Evolutionary conservation across 306 rosid species (phyloP), one percentile per base, ranked within the genome.

Genomic region (Cicer yamashitae): DNA sequence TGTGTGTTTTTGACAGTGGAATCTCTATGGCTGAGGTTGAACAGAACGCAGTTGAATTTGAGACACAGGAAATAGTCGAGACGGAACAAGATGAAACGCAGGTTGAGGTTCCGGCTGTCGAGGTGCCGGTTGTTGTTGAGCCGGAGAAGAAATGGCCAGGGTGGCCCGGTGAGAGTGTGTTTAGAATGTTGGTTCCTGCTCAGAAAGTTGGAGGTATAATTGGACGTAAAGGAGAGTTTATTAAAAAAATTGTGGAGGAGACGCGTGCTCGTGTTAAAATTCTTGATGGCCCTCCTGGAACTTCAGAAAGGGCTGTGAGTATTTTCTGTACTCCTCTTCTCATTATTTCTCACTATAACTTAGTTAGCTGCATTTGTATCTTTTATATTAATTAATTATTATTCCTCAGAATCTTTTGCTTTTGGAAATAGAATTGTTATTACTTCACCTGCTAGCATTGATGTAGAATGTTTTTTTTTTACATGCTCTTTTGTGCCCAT

Each of bases 161-260:
- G 67, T 96, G 97, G 99, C 99, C 99, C 0, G 99, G 98, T 7
- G 99, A 96, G 86, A 92, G 92, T 72, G 98, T 96, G 80, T 96
- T 92, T 54, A 86, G 99, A 67, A 92, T 96, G 99, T 71, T 96
- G 78, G 99, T 96, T 74, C 99, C 98, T 30, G 96, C 96, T 0
- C 97, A 92, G 70, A 92, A 92, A 83, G 98, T 96, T 82, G 98
- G 99, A 17, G 90, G 99, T 75, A 92, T 96, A 80, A 96, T 96
- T 82, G 99, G 99, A 40, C 97, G 99, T 20, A 96, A 89, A 64
- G 99, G 98, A 66, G 99, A 96, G 88, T 96, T 92, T 54, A 89
- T 92, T 44, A 96, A 96, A 63, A 96, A 90, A 67, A 82, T 96
- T 59, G 97, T 92, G 0, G 98, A 92, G 88, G 99, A 96, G 85